phyloP scores from a whole-genome alignment of 1,284 basidiomycete genomes.

The Fomitiporia mediterranea region DNA sequence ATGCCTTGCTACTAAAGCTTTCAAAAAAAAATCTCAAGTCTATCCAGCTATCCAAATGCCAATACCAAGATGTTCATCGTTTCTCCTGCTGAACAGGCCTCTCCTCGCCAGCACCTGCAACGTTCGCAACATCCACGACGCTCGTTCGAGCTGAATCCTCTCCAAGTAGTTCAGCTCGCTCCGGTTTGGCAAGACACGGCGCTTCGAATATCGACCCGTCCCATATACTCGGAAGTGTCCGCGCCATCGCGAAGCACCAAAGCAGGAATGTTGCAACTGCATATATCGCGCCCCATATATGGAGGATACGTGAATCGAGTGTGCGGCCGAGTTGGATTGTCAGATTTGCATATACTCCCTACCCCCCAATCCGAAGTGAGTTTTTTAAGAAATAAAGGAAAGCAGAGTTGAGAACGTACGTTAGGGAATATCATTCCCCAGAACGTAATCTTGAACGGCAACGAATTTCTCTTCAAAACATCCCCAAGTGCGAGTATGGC shows the following conservation, averaged over 20 bases:
- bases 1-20: too few relatives aligned
- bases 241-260: constrained; percentile 48
- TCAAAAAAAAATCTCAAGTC: too few relatives aligned
- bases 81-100: not conserved
- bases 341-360: constrained; percentile 63
- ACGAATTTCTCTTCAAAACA: constrained; percentile 33
- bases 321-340: constrained; percentile 49
- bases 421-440: constrained; percentile 64
- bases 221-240: constrained; percentile 37
- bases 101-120: not conserved
- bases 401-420: constrained; percentile 32
- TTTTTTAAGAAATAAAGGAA: not conserved
- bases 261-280: constrained; percentile 47
- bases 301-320: constrained; percentile 51
- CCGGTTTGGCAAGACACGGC: constrained; percentile 33
- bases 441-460: constrained; percentile 46
- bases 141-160: constrained; percentile 13
- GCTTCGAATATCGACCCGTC: constrained; percentile 44
- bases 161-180: constrained; percentile 20
- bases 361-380: constrained; percentile 8
- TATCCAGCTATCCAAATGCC: too few relatives aligned
- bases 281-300: constrained; percentile 50
- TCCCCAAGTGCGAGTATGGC: constrained; percentile 42
- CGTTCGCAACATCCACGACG: too few relatives aligned
- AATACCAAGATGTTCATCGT: not conserved